These are phyloP conservation scores for Heterobasidion annosum DNA, from an alignment of 1,284 basidiomycete genomes.

Conservation along the genomic window DNA sequence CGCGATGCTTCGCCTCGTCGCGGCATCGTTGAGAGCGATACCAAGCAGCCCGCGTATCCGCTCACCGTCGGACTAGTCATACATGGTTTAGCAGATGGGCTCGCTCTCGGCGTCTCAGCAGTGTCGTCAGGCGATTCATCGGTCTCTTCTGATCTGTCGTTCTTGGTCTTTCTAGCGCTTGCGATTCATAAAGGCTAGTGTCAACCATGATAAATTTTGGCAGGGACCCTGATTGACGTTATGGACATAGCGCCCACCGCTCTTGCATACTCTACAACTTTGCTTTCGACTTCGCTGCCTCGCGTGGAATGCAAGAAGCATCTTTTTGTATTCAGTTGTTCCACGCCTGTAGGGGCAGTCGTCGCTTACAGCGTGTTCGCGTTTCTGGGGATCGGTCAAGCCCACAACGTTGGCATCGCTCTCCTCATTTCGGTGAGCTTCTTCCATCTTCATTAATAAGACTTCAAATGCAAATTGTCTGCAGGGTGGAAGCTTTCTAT, in stretches of 20 bases:
- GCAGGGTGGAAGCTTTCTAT: constrained; percentile 92
- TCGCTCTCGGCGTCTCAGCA: constrained; percentile 78
- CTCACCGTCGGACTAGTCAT: constrained; percentile 79
- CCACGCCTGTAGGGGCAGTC: constrained; percentile 74
- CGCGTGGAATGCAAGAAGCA: constrained; percentile 64
- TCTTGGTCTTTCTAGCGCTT: constrained; percentile 83
- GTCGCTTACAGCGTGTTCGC: constrained; percentile 58
- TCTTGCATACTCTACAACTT: constrained; percentile 73
- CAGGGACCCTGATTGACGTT: constrained; percentile 3
- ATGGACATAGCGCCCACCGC: constrained; percentile 68
- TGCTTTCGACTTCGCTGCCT: constrained; percentile 67
- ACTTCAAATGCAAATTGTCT: constrained; percentile 3
- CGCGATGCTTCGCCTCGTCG: not conserved
- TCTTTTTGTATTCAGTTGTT: constrained; percentile 68
- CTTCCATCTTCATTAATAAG: not conserved
- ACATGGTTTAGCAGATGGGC: constrained; percentile 85
- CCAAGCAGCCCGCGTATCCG: constrained; percentile 39
- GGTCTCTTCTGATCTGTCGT: constrained; percentile 41
- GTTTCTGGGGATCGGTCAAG: constrained; percentile 37
- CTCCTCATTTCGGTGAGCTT: constrained; percentile 69
- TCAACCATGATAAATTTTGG: not conserved
- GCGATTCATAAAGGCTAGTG: constrained; percentile 78
- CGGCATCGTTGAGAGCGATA: constrained; percentile 6
- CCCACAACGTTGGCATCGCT: constrained; percentile 32
- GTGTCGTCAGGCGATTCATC: constrained; percentile 21